Evolutionary conservation across 2,329 filamentous ascomycete species (phyloP).

Genomic region (Claviceps sp.): DNA sequence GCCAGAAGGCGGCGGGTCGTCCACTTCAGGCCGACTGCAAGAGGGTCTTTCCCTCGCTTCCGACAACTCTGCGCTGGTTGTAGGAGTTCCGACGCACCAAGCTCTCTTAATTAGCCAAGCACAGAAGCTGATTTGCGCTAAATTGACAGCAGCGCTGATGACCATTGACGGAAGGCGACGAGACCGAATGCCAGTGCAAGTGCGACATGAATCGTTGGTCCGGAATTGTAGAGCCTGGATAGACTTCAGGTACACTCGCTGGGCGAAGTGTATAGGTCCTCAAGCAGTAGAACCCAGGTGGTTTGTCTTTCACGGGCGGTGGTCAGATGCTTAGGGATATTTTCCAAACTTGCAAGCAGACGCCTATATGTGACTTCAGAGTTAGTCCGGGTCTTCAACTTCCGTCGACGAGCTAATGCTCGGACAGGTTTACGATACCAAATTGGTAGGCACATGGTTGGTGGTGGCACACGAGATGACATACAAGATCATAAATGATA

Average conservation of each 20-base stretch:
- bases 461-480: neutral
- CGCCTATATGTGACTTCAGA: constrained; percentile 9
- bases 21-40: constrained; percentile 28
- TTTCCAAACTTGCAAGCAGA: constrained; percentile 27
- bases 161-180: constrained; percentile 6
- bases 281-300: constrained; percentile 24
- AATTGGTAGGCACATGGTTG: neutral
- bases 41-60: constrained; percentile 31
- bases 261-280: constrained; percentile 26
- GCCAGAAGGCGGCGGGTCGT: constrained; percentile 30
- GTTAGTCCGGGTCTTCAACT: neutral
- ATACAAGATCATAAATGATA: too few relatives aligned
- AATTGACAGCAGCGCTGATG: constrained; percentile 24
- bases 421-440: neutral
- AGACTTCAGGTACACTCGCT: constrained; percentile 19
- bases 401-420: neutral
- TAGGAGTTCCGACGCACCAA: constrained; percentile 34
- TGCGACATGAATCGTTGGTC: constrained; percentile 27
- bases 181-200: constrained; percentile 8
- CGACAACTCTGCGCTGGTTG: constrained; percentile 23
- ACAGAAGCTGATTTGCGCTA: constrained; percentile 24
- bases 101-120: constrained; percentile 30
- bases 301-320: constrained; percentile 19
- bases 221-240: constrained; percentile 23
- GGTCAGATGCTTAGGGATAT: constrained; percentile 20